Evolutionary conservation across 176 grass and related monocot genomes (phyloP).

Genomic region (Triticum dicoccoides): DNA sequence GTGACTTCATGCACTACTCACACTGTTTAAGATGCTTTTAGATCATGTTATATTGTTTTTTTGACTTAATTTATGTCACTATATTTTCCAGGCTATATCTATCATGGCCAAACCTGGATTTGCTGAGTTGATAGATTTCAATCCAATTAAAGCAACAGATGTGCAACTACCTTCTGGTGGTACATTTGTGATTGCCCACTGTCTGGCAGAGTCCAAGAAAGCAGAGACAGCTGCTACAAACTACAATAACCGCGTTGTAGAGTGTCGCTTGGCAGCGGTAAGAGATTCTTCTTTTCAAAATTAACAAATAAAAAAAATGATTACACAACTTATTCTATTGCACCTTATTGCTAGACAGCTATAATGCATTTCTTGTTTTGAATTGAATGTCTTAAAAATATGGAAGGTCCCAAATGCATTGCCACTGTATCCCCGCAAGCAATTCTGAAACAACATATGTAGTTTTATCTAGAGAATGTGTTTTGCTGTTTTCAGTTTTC

Average conservation of each 20-base stretch:
- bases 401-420: neutral
- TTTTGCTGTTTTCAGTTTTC: neutral
- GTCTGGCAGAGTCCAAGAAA: conserved; percentile 94
- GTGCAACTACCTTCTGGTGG: conserved; percentile 84
- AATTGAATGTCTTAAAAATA: conserved; percentile 4
- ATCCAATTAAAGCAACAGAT: conserved; percentile 87
- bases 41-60: no score
- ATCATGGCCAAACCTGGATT: conserved; percentile 96
- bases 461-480: conserved; percentile 1
- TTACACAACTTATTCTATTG: neutral
- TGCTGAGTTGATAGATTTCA: conserved; percentile 97
- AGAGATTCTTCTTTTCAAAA: no score
- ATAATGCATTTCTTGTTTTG: neutral
- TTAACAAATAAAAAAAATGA: no score
- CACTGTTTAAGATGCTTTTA: conserved; percentile 19
- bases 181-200: conserved; percentile 93
- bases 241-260: conserved; percentile 93
- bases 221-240: conserved; percentile 96
- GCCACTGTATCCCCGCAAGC: neutral
- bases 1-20: neutral
- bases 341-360: conserved; percentile 22
- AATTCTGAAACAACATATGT: neutral
- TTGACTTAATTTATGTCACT: no score
- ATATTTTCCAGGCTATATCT: conserved; percentile 78
- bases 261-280: conserved; percentile 80